phyloP scores from a whole-genome alignment of 768 basidiomycete genomes.

The Glaciozyma antarctica region DNA sequence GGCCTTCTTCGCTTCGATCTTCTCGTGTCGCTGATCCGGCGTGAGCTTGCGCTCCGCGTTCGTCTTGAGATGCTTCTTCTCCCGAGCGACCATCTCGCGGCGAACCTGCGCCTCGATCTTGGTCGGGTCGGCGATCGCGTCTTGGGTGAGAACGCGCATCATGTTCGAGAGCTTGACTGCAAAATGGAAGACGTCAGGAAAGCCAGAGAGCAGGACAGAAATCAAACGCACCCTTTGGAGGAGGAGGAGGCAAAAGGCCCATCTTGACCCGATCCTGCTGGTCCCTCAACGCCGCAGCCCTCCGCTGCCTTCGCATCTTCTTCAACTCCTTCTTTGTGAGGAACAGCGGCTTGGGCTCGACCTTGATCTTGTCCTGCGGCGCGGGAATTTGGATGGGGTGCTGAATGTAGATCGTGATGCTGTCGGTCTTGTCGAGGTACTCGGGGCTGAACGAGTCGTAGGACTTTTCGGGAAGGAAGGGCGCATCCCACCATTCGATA shows the following conservation, averaged over 20 bases:
- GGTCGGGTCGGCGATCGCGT: constrained; percentile 94
- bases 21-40: constrained; percentile 78
- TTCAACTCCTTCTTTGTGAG: constrained; percentile 84
- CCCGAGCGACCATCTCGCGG: constrained; percentile 81
- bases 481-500: constrained; percentile 95
- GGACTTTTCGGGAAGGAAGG: constrained; percentile 59
- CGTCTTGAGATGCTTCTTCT: constrained; percentile 83
- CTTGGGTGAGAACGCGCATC: constrained; percentile 94
- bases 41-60: constrained; percentile 86
- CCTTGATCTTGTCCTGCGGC: constrained; percentile 72
- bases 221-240: constrained; percentile 66
- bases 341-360: constrained; percentile 72
- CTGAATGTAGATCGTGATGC: constrained; percentile 83
- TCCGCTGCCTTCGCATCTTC: constrained; percentile 85
- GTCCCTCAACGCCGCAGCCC: constrained; percentile 83
- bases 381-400: constrained; percentile 95
- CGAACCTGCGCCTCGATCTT: constrained; percentile 92
- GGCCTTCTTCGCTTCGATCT: constrained; percentile 70
- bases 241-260: constrained; percentile 88
- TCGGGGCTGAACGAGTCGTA: constrained; percentile 47
- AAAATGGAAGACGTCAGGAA: neutral
- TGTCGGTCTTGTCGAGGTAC: constrained; percentile 44
- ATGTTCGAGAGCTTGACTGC: constrained; percentile 85
- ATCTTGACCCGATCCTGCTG: constrained; percentile 89
- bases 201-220: neutral